Evolutionary conservation across 1,284 basidiomycete species (phyloP).

Genomic region (Puccinia horiana): DNA sequence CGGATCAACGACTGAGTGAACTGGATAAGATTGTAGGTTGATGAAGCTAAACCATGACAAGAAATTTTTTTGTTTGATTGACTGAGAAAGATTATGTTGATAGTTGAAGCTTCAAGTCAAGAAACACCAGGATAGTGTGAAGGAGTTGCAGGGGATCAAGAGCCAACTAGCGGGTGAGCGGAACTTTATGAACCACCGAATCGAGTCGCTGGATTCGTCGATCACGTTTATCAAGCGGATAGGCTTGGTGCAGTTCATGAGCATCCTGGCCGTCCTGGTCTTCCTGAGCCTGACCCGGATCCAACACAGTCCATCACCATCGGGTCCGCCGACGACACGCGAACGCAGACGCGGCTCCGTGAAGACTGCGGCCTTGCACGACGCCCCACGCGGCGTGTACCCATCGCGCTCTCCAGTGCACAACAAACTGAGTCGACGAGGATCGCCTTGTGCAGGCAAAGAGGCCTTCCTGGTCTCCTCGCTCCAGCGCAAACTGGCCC

Average conservation of each 20-base stretch:
- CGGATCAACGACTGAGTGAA: slow-evolving; percentile 63
- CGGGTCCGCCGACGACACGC: not conserved
- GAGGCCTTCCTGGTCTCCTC: not conserved
- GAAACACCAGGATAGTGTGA: not conserved
- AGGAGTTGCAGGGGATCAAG: slow-evolving; percentile 20
- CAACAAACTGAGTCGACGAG: not conserved
- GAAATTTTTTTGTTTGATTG: too few relatives aligned
- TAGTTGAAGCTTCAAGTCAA: slow-evolving; percentile 11
- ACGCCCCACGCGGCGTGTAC: too few relatives aligned
- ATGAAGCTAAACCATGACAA: too few relatives aligned
- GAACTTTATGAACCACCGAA: slow-evolving; percentile 24
- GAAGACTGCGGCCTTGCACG: too few relatives aligned
- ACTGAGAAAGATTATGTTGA: not conserved
- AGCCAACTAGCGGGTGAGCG: not conserved
- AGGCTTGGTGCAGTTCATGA: slow-evolving; percentile 41
- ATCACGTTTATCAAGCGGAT: slow-evolving; percentile 38
- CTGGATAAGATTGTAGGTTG: slow-evolving; percentile 51
- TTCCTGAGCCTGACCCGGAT: slow-evolving; percentile 27
- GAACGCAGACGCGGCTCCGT: not conserved
- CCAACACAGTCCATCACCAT: slow-evolving; percentile 10
- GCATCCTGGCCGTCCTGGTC: slow-evolving; percentile 10
- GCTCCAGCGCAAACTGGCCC: not conserved
- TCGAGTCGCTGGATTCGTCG: slow-evolving; percentile 14
- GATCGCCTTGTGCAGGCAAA: not conserved
- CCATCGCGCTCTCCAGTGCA: too few relatives aligned